Conservation (phyloP, 2,329 filamentous ascomycete species). For the Phyllosticta paracitricarpa region DNA sequence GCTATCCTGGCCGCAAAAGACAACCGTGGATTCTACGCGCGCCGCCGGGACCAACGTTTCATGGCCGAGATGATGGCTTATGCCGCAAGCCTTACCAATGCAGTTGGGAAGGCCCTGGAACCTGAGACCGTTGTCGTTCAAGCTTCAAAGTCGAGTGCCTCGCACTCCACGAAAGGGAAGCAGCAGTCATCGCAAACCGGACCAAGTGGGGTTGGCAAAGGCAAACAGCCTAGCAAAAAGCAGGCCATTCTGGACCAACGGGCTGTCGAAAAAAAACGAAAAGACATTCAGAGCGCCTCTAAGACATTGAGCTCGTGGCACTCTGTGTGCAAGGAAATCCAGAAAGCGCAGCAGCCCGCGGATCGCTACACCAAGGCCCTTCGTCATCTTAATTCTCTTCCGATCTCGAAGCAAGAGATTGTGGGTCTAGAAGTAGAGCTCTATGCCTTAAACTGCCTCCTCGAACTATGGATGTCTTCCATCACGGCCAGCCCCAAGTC, state of each 20-base stretch:
- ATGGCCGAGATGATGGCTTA: slow-evolving; percentile 61
- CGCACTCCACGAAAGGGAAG: background rate
- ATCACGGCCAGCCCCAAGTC: slow-evolving; percentile 13
- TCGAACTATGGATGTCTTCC: slow-evolving; percentile 37
- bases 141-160: slow-evolving; percentile 11
- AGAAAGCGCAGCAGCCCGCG: slow-evolving; percentile 34
- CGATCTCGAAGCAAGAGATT: slow-evolving; percentile 27
- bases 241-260: slow-evolving; percentile 36
- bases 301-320: slow-evolving; percentile 39
- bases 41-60: slow-evolving; percentile 49
- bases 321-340: slow-evolving; percentile 32
- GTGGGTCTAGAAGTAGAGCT: slow-evolving; percentile 38
- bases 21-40: slow-evolving; percentile 27
- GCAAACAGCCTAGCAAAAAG: slow-evolving; percentile 18
- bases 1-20: slow-evolving; percentile 21
- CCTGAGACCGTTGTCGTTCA: slow-evolving; percentile 52
- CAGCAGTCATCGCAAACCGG: background rate
- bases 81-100: slow-evolving; percentile 58
- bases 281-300: slow-evolving; percentile 30
- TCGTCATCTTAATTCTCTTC: slow-evolving; percentile 37
- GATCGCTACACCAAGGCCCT: slow-evolving; percentile 40
- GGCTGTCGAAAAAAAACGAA: slow-evolving; percentile 31
- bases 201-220: slow-evolving; percentile 1
- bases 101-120: slow-evolving; percentile 51
- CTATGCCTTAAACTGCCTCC: slow-evolving; percentile 40